Base-by-base conservation (phyloP, 495 filamentous ascomycete genomes). In the Podospora anserina region DNA sequence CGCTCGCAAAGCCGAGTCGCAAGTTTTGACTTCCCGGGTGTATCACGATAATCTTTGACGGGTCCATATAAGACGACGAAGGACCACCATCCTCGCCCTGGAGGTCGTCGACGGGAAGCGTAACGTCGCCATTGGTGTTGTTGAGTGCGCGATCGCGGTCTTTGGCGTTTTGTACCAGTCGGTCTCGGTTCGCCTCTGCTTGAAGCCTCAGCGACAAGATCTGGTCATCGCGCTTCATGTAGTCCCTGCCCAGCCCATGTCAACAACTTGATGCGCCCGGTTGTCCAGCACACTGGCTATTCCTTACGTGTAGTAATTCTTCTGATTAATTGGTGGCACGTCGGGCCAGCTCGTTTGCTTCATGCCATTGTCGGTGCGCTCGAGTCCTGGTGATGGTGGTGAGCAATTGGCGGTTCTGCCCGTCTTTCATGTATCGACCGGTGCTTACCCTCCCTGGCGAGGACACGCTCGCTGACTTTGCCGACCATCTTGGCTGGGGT, bases 1-100 rank as follows among this genome's bases (percentile, higher is more conserved):
- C 95, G 74, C 91, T 97, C 5, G 94, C 92, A 61, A 97, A 84
- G 0, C 95, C 95, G 69, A 99, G 92, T 39, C 95, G 85, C 65
- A 98, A 78, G 68, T 98, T 98, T 80, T 99, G 95, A 75, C 93
- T 97, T n/a, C 95, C 95, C n/a, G 94, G 86, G 76, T 99, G 95
- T 66, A 99, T 92, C 44, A 98, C 90, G 75, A 99, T 94, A 65
- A 97, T 90, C 77, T 96, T 97, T 11, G 93, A 94, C 3, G 84
- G 78, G 53, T 92, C 92, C 67, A 87, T 78, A n/a, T 84, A 75
- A 68, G 91, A 87, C 59, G 88, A 83, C 7, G 86, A 83, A 4
- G 83, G 73, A 15, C 87, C 83, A 16, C 83, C 87, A 62, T 87
- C 88, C 16, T 88, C 87, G 13, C 82, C 86, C 28, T 79, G 82